A percentile compares a stretch with the other conserved stretches of the same genome.
Evolutionary conservation across 306 rosid genomes (phyloP).

Genomic region (Castanopsis chinensis): DNA sequence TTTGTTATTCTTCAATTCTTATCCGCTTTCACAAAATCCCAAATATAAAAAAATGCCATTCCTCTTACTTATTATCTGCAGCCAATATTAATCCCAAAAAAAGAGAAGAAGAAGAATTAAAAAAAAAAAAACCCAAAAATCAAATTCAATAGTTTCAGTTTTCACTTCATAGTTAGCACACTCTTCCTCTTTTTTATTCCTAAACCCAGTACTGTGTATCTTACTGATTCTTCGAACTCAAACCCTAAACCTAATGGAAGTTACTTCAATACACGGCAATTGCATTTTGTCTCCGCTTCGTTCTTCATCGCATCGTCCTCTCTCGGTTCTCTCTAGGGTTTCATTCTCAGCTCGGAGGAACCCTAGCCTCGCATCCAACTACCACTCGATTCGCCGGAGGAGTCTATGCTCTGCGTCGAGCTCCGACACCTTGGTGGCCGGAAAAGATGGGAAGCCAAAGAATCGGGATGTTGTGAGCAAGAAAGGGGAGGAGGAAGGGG

Average conservation of each 20-base stretch:
- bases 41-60: too few species aligned
- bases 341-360: slow-evolving; percentile 31
- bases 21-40: too few species aligned
- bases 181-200: background rate
- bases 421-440: slow-evolving; percentile 69
- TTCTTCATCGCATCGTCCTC: slow-evolving; percentile 30
- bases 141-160: too few species aligned
- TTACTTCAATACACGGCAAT: slow-evolving; percentile 37
- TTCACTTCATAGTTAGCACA: background rate
- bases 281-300: slow-evolving; percentile 45
- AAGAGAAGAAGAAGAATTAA: too few species aligned
- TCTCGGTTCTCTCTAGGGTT: slow-evolving; percentile 24
- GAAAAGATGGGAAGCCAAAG: slow-evolving; percentile 39
- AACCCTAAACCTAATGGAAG: slow-evolving; percentile 48
- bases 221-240: slow-evolving; percentile 1
- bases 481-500: slow-evolving; percentile 45
- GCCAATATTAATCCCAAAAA: too few species aligned
- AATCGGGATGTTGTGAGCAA: slow-evolving; percentile 32
- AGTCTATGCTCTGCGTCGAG: slow-evolving; percentile 54
- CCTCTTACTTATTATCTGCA: too few species aligned
- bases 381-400: slow-evolving; percentile 23
- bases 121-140: too few species aligned
- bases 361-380: slow-evolving; percentile 6
- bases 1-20: too few species aligned
- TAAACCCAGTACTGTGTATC: background rate